phyloP scores from a whole-genome alignment of 2,329 filamentous ascomycete species.

The Lachnellula subtilissima region DNA sequence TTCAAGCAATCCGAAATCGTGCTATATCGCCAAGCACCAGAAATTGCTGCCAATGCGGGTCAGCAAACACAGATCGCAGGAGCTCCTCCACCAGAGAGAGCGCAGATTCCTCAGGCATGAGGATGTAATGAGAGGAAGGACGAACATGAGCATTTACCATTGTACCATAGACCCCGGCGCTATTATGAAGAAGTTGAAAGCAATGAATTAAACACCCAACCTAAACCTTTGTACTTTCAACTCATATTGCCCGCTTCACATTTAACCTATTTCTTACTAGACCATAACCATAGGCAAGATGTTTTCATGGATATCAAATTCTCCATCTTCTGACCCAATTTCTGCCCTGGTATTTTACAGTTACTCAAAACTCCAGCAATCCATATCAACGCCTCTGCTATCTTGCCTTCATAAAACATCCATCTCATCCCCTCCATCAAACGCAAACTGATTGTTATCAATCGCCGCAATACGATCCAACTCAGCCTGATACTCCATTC shows the following conservation, averaged over 20 bases:
- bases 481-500: slow-evolving; percentile 85
- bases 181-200: slow-evolving; percentile 1
- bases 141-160: slow-evolving; percentile 9
- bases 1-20: slow-evolving; percentile 99
- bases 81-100: slow-evolving; percentile 29
- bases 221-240: neutral
- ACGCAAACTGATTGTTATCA: slow-evolving; percentile 83
- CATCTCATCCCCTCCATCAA: slow-evolving; percentile 46
- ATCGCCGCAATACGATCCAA: slow-evolving; percentile 84
- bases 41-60: slow-evolving; percentile 38
- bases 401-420: slow-evolving; percentile 32
- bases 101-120: slow-evolving; percentile 17
- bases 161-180: slow-evolving; percentile 23
- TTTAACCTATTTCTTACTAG: neutral
- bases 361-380: slow-evolving; percentile 8
- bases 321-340: slow-evolving; percentile 5
- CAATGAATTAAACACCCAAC: slow-evolving; percentile 1
- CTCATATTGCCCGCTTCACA: neutral
- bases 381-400: slow-evolving; percentile 8
- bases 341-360: slow-evolving; percentile 9
- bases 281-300: neutral
- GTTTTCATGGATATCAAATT: slow-evolving; percentile 7
- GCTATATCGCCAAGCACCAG: slow-evolving; percentile 77
- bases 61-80: slow-evolving; percentile 33
- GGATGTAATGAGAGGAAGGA: neutral